These are phyloP conservation scores for Aspergillus arachidicola DNA, from an alignment of 2,329 filamentous ascomycete genomes.

Conservation along the genomic window DNA sequence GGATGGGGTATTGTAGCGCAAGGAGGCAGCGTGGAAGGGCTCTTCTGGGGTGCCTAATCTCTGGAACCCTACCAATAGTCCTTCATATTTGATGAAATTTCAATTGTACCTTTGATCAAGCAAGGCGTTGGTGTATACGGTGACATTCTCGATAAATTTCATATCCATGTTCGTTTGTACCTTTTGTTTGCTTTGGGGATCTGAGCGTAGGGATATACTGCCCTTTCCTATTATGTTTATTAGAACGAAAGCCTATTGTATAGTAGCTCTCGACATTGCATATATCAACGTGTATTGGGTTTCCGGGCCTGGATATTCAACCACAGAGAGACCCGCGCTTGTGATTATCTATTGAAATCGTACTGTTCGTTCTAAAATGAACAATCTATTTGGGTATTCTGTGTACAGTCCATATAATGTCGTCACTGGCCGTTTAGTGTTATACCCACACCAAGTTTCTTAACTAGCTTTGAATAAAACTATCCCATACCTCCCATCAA, in stretches of 20 bases:
- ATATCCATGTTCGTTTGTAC: neutral
- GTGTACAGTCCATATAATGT: neutral
- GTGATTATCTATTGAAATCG: neutral
- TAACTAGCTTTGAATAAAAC: conserved; percentile 1
- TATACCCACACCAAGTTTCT: neutral
- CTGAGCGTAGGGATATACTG: neutral
- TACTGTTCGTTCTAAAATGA: neutral
- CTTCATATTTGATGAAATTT: neutral
- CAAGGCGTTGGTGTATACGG: conserved; percentile 32
- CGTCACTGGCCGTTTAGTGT: neutral
- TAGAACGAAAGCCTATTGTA: neutral
- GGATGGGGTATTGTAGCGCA: conserved; percentile 50
- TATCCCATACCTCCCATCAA: neutral
- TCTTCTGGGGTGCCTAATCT: conserved; percentile 47
- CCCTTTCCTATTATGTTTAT: conserved; percentile 1
- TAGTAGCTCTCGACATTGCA: neutral
- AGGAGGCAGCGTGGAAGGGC: conserved; percentile 43
- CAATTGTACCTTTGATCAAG: conserved; percentile 9
- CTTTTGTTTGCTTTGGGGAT: neutral
- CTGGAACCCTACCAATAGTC: neutral
- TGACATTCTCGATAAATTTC: conserved; percentile 8
- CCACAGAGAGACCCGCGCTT: neutral
- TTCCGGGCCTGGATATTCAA: neutral
- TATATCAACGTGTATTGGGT: neutral
- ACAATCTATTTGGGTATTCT: neutral